Percentiles rank a stretch among this genome's conserved stretches.
These are phyloP conservation scores for Rugiboletus extremiorientalis DNA, from an alignment of 1,284 basidiomycete species.

Conservation along the genomic window DNA sequence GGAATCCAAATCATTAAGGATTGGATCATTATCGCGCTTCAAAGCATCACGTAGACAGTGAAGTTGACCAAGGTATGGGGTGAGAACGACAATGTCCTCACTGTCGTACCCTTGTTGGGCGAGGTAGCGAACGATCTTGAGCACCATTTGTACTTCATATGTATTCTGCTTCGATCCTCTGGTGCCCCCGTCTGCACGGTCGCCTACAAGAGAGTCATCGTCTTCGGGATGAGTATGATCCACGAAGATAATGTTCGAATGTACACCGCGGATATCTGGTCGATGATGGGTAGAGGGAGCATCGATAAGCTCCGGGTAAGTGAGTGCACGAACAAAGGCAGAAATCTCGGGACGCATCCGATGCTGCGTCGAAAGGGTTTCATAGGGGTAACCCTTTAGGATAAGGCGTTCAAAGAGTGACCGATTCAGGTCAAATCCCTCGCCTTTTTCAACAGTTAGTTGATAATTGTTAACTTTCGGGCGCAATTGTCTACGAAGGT, in stretches of 20 bases:
- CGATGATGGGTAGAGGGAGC: conserved; percentile 47
- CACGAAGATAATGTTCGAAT: conserved; percentile 58
- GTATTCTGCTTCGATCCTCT: conserved; percentile 58
- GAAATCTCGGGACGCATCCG: conserved; percentile 72
- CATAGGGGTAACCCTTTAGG: conserved; percentile 56
- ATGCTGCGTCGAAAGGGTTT: conserved; percentile 53
- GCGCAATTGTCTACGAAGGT: conserved; percentile 52
- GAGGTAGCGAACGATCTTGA: conserved; percentile 64
- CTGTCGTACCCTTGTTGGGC: conserved; percentile 64
- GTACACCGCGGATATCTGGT: conserved; percentile 49
- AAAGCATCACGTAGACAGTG: conserved; percentile 45
- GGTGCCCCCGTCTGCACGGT: conserved; percentile 42
- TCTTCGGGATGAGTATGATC: conserved; percentile 56
- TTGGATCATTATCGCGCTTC: conserved; percentile 50
- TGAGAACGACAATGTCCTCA: conserved; percentile 56
- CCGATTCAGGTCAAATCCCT: conserved; percentile 60
- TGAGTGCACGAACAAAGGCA: conserved; percentile 52
- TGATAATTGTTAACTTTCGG: conserved; percentile 65
- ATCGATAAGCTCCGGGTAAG: conserved; percentile 61
- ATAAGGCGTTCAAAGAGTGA: conserved; percentile 67
- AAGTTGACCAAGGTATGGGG: conserved; percentile 66
- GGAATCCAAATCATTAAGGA: conserved; percentile 61
- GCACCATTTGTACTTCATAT: conserved; percentile 56
- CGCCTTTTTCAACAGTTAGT: conserved; percentile 63
- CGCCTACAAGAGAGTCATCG: conserved; percentile 38